Conservation (phyloP, 2,329 filamentous ascomycete genomes). For the Alternaria sp. region DNA sequence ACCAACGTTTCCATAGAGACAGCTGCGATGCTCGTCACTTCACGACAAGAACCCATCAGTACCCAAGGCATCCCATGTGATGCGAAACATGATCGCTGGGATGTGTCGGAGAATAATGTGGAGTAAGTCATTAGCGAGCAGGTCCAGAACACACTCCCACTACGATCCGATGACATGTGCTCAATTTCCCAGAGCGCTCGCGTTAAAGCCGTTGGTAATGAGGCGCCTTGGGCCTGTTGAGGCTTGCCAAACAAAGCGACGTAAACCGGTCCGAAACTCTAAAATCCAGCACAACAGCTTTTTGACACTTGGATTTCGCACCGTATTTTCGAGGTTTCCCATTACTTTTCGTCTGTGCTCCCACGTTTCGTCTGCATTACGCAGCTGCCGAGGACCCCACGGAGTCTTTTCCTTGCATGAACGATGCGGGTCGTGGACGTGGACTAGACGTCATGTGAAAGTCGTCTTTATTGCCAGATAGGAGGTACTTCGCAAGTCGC, state of each 20-base stretch:
- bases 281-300: not conserved
- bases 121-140: slow-evolving; percentile 5
- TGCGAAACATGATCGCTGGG: slow-evolving; percentile 6
- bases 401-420: not conserved
- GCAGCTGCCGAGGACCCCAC: slow-evolving; percentile 4
- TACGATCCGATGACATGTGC: slow-evolving; percentile 1
- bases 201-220: not conserved
- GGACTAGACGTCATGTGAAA: not conserved
- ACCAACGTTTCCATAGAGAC: not conserved
- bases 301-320: not conserved
- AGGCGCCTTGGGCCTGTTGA: slow-evolving; percentile 2
- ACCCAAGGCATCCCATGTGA: not conserved
- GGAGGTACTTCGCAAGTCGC: not conserved
- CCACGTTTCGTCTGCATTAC: slow-evolving; percentile 11
- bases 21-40: not conserved
- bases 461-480: not conserved
- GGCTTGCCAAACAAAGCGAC: not conserved
- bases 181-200: not conserved
- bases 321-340: not conserved
- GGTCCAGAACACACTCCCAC: slow-evolving; percentile 7
- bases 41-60: not conserved
- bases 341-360: slow-evolving; percentile 5
- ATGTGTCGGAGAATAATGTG: slow-evolving; percentile 4
- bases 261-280: slow-evolving; percentile 11
- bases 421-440: not conserved